Base-by-base conservation (phyloP, 208 protist species). In the Leishmania martiniquensis region DNA sequence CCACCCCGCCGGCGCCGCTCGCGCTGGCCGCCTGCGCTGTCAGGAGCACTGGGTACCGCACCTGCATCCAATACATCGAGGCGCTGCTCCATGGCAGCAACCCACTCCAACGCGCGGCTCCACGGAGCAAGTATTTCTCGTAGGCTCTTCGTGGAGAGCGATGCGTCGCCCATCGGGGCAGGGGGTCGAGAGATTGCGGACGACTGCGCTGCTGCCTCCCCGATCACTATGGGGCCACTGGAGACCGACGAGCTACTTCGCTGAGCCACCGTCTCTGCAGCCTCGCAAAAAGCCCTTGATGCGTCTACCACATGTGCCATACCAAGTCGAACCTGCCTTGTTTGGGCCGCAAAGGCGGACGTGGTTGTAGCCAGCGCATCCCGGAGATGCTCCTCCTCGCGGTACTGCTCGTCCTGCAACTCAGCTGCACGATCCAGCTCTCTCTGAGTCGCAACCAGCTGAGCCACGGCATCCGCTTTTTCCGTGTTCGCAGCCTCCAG, bases 361-460 rank as follows among this genome's bases (percentile, higher is more conserved):
- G 55, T 68, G 13, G 71, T 47, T 10, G 67, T 60, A n/a, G 34
- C 22, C 20, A 79, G 39, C n/a, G 57, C 51, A 12, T 67, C 67
- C 17, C 55, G 66, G 22, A 79, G 65, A 1, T 59, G 66, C 51
- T 76, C 75, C 1, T 72, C 75, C 9, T 76, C 75, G 0, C 57
- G 37, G n/a, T 72, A 80, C 25, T 60, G 65, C 39, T 51, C 75
- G 54, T 84, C 78, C 44, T 80, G 74, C 45, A 69, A 1, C 7
- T 17, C 45, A 17, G 44, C 75, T 20, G 80, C 78, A 10, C 76
- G 75, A 60, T 84, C 81, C 20, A 80, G 2, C 13, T 66, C 79
- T 13, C 25, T 25, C 34, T 73, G 44, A 0, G 73, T 63, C 34
- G 65, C 68, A 20, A 66, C 55, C 0, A 83, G 73, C 9, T 69